Conservation (phyloP, 345 rosid species). For the Syzygium aromaticum region DNA sequence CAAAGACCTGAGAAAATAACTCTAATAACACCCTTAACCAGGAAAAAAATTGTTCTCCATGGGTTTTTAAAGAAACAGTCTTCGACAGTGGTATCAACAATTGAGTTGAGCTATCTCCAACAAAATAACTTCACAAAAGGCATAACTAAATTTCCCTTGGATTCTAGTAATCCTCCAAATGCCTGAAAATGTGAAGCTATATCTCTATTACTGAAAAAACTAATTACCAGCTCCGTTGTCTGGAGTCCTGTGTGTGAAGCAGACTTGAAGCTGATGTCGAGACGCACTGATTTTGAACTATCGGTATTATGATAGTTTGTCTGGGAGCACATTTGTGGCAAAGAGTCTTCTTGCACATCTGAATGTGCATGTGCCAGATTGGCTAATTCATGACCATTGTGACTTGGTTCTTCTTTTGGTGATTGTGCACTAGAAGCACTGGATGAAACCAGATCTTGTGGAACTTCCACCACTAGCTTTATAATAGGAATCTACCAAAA, state of each 20-base stretch:
- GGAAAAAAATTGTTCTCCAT: not conserved
- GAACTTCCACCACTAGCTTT: constrained; percentile 96
- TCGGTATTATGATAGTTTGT: constrained; percentile 21
- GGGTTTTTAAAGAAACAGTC: not conserved
- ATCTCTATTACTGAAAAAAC: not conserved
- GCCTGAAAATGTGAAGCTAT: not conserved
- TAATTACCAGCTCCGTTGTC: constrained; percentile 78
- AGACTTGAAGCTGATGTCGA: constrained; percentile 91
- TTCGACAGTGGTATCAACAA: not conserved
- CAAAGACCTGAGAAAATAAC: not conserved
- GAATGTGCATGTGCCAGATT: constrained; percentile 25
- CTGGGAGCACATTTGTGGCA: constrained; percentile 34
- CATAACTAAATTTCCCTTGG: not conserved
- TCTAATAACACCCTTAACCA: not conserved
- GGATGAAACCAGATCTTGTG: constrained; percentile 57
- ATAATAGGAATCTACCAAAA: constrained; percentile 76
- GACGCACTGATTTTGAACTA: constrained; percentile 62
- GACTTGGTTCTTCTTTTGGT: constrained; percentile 48
- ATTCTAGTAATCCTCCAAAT: not conserved
- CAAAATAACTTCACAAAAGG: not conserved
- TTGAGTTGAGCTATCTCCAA: not conserved
- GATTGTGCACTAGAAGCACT: constrained; percentile 50
- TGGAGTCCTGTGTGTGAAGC: constrained; percentile 92
- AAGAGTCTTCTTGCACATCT: constrained; percentile 40
- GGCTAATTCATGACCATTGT: constrained; percentile 29